Evolutionary conservation across 305 asterid genomes (phyloP), one percentile per base, ranked within the genome.

Genomic region (Ilex paraguariensis): DNA sequence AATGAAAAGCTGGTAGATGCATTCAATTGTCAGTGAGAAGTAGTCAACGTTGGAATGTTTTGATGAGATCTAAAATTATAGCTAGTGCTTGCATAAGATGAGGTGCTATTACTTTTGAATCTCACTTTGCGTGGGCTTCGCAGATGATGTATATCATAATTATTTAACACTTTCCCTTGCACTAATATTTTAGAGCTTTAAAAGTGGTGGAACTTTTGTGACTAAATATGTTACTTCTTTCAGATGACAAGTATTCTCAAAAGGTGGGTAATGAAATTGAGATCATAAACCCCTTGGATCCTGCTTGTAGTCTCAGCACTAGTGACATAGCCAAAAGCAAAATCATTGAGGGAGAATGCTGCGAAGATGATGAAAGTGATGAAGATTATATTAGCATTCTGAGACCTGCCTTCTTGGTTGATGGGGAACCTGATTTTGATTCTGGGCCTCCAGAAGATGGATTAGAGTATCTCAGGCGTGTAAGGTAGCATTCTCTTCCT

Each of bases 391-490:
- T 74, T 56, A 73, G 84, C 69, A 81, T 91, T 65, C 95, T 80
- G 77, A 86, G 72, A 75, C 92, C 91, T 42, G 98, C 94, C 57
- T 84, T 91, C 79, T 17, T 60, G 40, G 90, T 91, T 66, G 54
- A 73, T 17, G 98, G 96, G 59, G 95, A 87, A 72, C 99, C 97
- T 36, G 83, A 93, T 77, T 93, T 93, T 79, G 95, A 87, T 58
- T 86, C 92, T 57, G 97, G 97, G 59, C 97, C 96, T 79, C 94
- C 96, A 61, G 81, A 73, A 64, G 99, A 93, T 76, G 99, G 97
- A 57, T 82, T 93, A 45, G 99, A 93, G 73, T 93, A 79, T 80
- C 95, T 93, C 67, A 81, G 97, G 79, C 99, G 97, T 63, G 99
- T 93, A 52, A 90, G 98, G 98, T 91, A 52, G 28, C 30, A 52